Evolutionary conservation across 306 rosid genomes (phyloP).

Genomic region (Ammopiptanthus mongolicus): DNA sequence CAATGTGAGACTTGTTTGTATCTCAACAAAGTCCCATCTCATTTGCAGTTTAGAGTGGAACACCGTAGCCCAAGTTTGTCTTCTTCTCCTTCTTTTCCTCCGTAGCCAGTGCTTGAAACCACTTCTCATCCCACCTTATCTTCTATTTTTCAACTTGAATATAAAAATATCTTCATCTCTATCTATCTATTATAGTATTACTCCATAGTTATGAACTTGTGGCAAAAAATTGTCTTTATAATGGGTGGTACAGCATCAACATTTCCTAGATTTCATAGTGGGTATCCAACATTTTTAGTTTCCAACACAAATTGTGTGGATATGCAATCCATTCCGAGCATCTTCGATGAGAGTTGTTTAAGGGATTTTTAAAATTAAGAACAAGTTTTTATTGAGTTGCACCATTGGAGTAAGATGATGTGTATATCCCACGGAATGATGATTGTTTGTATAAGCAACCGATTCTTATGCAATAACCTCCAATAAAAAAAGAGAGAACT

Average conservation of each 20-base stretch:
- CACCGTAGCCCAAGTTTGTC: conserved; percentile 33
- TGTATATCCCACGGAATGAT: too few species aligned
- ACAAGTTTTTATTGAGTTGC: too few species aligned
- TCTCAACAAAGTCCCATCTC: too few species aligned
- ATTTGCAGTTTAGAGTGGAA: conserved; percentile 35
- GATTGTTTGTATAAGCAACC: too few species aligned
- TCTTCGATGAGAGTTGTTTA: too few species aligned
- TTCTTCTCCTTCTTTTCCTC: neutral
- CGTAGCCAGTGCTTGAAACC: conserved; percentile 21
- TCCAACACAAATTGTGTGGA: conserved; percentile 20
- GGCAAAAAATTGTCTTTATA: conserved; percentile 38
- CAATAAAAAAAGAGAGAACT: too few species aligned
- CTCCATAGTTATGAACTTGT: conserved; percentile 29
- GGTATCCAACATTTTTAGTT: conserved; percentile 14
- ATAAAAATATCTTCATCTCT: conserved; percentile 21
- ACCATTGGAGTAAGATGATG: too few species aligned
- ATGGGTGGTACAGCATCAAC: conserved; percentile 36
- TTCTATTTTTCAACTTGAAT: conserved; percentile 12
- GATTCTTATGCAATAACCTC: too few species aligned
- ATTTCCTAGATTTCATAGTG: conserved; percentile 18
- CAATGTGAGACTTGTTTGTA: too few species aligned
- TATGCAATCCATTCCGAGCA: neutral
- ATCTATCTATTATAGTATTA: conserved; percentile 27
- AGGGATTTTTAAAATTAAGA: too few species aligned
- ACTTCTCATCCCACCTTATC: conserved; percentile 20